Conservation (phyloP, 805 yeast genomes). For the Cyberlindnera misumaiensis region DNA sequence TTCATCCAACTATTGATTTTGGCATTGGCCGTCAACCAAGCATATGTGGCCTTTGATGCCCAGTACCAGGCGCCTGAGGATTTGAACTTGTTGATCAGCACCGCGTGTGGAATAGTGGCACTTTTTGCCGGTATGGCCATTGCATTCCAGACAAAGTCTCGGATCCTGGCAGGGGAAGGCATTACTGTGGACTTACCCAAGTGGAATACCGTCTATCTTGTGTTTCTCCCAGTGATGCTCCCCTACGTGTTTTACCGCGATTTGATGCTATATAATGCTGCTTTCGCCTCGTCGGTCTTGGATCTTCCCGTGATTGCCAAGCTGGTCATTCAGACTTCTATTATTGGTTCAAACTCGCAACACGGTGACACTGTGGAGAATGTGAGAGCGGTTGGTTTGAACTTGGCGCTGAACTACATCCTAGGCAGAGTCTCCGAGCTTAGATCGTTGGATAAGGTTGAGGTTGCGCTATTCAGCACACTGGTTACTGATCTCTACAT, state of each 20-base stretch:
- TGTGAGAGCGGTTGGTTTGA: conserved; percentile 21
- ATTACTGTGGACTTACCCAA: conserved; percentile 17
- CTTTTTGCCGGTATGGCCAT: conserved; percentile 18
- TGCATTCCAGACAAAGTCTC: conserved; percentile 10
- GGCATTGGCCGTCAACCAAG: conserved; percentile 19
- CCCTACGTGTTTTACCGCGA: conserved; percentile 21
- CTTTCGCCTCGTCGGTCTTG: conserved; percentile 25
- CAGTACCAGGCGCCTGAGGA: conserved; percentile 10
- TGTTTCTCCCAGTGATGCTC: conserved; percentile 28
- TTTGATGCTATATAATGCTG: conserved; percentile 24
- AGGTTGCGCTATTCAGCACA: conserved; percentile 32
- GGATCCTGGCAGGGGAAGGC: neutral
- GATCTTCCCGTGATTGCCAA: conserved; percentile 21
- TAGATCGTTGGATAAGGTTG: conserved; percentile 32
- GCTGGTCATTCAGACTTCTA: conserved; percentile 15
- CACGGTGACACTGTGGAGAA: conserved; percentile 10
- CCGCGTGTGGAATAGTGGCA: conserved; percentile 19
- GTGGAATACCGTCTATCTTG: conserved; percentile 29
- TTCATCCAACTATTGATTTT: conserved; percentile 22
- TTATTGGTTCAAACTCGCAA: conserved; percentile 18
- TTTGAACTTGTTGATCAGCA: conserved; percentile 17
- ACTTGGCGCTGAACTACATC: conserved; percentile 20
- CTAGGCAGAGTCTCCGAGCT: conserved; percentile 26
- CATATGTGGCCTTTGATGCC: conserved; percentile 12
- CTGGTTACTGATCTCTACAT: conserved; percentile 29